These are phyloP conservation scores for Hondaea fermentalgiana DNA, from an alignment of 108 stramenopile species.

Conservation along the genomic window DNA sequence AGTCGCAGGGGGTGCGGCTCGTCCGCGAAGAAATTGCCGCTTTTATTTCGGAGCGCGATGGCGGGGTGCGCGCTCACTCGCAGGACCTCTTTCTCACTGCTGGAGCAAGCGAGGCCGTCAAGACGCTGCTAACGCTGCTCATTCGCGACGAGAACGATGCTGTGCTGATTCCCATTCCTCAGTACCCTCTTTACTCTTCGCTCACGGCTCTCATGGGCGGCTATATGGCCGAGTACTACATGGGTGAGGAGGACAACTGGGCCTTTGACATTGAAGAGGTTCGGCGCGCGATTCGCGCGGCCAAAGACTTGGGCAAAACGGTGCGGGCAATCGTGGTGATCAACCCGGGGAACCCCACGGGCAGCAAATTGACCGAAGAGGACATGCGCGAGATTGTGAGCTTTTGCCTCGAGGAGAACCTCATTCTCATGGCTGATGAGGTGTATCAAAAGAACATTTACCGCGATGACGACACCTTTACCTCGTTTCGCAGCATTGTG, in stretches of 20 bases:
- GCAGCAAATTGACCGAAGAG: conserved; percentile 62
- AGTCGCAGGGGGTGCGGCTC: conserved; percentile 64
- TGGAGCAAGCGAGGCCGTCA: conserved; percentile 79
- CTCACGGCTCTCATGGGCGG: conserved; percentile 65
- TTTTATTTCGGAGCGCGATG: conserved; percentile 71
- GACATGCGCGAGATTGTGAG: conserved; percentile 66
- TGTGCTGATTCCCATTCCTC: conserved; percentile 84
- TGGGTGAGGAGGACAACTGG: conserved; percentile 73
- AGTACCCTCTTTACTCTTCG: conserved; percentile 91
- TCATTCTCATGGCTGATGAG: conserved; percentile 81
- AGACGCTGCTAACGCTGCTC: conserved; percentile 58
- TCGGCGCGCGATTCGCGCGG: conserved; percentile 57
- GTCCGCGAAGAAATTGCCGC: conserved; percentile 70
- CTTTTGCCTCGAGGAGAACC: conserved; percentile 65
- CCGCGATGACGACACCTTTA: conserved; percentile 58
- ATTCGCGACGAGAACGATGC: conserved; percentile 70
- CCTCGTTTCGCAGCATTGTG: conserved; percentile 59
- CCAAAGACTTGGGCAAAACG: conserved; percentile 58
- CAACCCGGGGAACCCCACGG: conserved; percentile 95
- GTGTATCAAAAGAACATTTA: conserved; percentile 91
- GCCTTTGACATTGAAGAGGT: conserved; percentile 62
- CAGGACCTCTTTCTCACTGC: conserved; percentile 77
- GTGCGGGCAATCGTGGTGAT: conserved; percentile 71
- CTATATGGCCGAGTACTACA: conserved; percentile 69
- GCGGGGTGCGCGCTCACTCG: conserved; percentile 32